phyloP scores from a whole-genome alignment of 768 basidiomycete species.

The Dentipellis fragilis region DNA sequence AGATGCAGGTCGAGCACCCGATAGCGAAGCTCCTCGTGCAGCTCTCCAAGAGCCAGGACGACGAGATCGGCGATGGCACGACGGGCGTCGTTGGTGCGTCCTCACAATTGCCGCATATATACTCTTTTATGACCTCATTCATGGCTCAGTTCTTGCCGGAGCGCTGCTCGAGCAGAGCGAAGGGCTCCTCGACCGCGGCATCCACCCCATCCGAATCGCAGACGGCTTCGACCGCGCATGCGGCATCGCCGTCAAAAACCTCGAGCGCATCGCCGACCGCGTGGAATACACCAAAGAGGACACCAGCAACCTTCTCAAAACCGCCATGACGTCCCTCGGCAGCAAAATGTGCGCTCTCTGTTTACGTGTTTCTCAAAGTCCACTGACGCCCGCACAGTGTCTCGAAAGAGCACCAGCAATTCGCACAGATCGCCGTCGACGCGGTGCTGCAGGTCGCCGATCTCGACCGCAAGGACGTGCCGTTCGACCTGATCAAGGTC shows the following conservation, averaged over 20 bases:
- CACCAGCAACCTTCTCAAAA: slow-evolving; percentile 84
- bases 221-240: slow-evolving; percentile 98
- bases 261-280: slow-evolving; percentile 84
- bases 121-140: background rate
- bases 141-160: slow-evolving; percentile 75
- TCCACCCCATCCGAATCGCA: slow-evolving; percentile 97
- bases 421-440: slow-evolving; percentile 96
- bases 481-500: slow-evolving; percentile 98
- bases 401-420: slow-evolving; percentile 91
- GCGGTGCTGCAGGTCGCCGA: slow-evolving; percentile 94
- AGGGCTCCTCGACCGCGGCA: slow-evolving; percentile 93
- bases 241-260: slow-evolving; percentile 76
- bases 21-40: slow-evolving; percentile 97
- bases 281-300: slow-evolving; percentile 78
- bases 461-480: slow-evolving; percentile 87
- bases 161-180: slow-evolving; percentile 93
- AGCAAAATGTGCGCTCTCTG: slow-evolving; percentile 94
- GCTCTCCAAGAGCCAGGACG: slow-evolving; percentile 95
- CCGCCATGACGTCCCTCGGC: slow-evolving; percentile 92
- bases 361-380: background rate
- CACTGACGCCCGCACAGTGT: slow-evolving; percentile 54
- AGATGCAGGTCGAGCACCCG: slow-evolving; percentile 99
- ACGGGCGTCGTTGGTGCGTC: slow-evolving; percentile 95
- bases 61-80: slow-evolving; percentile 98
- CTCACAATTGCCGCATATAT: background rate